Conservation (phyloP, 2,329 filamentous ascomycete species). For the Botrytis pseudocinerea region DNA sequence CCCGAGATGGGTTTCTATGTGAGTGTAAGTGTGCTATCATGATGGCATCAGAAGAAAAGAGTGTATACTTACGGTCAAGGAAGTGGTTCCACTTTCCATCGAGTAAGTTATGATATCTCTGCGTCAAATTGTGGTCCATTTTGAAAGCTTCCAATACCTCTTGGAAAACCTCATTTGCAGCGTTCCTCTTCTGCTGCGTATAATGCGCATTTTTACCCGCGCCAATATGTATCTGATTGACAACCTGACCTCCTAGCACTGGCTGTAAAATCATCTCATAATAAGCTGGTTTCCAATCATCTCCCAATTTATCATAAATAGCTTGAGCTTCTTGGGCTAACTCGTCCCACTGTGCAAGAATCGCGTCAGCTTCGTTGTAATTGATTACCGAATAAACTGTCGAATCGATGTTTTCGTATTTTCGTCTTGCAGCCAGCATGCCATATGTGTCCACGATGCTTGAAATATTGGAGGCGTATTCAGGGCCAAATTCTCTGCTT, state of each 20-base stretch:
- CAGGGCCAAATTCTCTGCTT: slow-evolving; percentile 55
- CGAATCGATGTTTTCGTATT: slow-evolving; percentile 62
- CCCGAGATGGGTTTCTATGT: slow-evolving; percentile 52
- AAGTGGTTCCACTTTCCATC: slow-evolving; percentile 64
- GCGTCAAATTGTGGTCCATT: slow-evolving; percentile 57
- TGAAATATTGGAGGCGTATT: slow-evolving; percentile 50
- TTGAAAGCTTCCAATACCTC: slow-evolving; percentile 55
- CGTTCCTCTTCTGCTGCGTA: slow-evolving; percentile 56
- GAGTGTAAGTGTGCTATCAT: slow-evolving; percentile 38
- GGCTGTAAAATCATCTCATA: slow-evolving; percentile 64
- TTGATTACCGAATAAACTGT: slow-evolving; percentile 61
- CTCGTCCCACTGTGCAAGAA: slow-evolving; percentile 56
- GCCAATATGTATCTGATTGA: slow-evolving; percentile 55
- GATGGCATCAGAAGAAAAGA: neutral
- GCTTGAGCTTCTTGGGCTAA: slow-evolving; percentile 55
- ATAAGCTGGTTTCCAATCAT: slow-evolving; percentile 55
- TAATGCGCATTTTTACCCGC: slow-evolving; percentile 56
- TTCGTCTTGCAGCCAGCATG: slow-evolving; percentile 57
- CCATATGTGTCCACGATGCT: slow-evolving; percentile 57
- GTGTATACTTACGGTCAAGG: slow-evolving; percentile 50
- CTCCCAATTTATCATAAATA: slow-evolving; percentile 55
- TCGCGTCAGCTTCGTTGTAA: slow-evolving; percentile 62
- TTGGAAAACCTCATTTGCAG: slow-evolving; percentile 55
- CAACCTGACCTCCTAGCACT: slow-evolving; percentile 56
- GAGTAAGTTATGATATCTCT: slow-evolving; percentile 57